Base-by-base conservation (phyloP, 164 flowering plant genomes). In the Nymphaea thermarum region DNA sequence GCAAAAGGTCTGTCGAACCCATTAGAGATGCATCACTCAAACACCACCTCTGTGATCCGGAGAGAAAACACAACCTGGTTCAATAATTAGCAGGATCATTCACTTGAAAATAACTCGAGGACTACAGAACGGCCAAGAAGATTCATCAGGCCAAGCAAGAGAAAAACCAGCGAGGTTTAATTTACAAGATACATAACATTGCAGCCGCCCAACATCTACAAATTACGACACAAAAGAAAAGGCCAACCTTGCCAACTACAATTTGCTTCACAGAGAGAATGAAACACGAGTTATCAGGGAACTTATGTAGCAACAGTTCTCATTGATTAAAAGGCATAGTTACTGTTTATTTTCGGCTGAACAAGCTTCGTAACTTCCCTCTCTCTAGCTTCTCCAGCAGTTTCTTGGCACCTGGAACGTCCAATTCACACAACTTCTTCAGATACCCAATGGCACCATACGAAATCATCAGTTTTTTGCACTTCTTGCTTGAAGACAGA, bases 381-480 rank as follows among this genome's bases (percentile, higher is more conserved):
- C 88, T 80, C 59, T 88, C 90, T 65, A 88, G 67, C 6, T 84
- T 71, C 77, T 88, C 95, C 2, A 83, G 85, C 42, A 88, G 76
- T 75, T 88, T 88, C 78, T 81, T 84, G 43, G 95, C 81, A n/a
- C 95, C 91, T 0, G 85, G 83, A 7, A 85, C 66, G 44, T 88
- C 95, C 91, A 85, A 83, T 68, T 88, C 91, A 2, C 73, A 69
- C 15, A 88, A 82, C 80, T 88, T 88, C 81, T 88, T 88, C 16
- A 88, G 81, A 66, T 88, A 88, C 55, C 94, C 91, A 17, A 88
- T 82, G 36, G 88, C 94, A 18, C 94, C 94, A 64, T 88, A 82
- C 0, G 94, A 88, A 12, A 85, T 69, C 94, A 88, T 86, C 66
- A 84, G 76, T 77, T 80, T 86, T 84, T 80, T 86, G 67, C 91